Conservation (phyloP, 2,329 filamentous ascomycete genomes). For the Volutella citrinella region DNA sequence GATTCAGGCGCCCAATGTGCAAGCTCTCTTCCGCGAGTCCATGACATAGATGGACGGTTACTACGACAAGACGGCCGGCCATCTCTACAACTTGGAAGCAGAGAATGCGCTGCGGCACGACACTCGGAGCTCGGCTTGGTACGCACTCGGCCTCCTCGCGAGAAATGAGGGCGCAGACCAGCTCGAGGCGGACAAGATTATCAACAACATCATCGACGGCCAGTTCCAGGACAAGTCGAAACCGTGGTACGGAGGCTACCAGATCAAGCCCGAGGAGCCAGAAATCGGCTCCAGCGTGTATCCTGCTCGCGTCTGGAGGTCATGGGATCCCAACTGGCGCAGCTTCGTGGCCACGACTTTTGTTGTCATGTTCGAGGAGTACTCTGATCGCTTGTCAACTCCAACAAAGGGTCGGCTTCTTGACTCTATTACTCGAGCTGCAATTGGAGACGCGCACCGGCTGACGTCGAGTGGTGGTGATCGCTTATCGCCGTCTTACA, state of each 20-base stretch:
- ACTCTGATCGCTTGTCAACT: background rate
- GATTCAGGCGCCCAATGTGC: no score
- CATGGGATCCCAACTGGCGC: slow-evolving; percentile 13
- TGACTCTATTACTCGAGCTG: slow-evolving; percentile 8
- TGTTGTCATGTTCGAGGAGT: slow-evolving; percentile 13
- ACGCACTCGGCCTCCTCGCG: slow-evolving; percentile 11
- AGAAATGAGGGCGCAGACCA: slow-evolving; percentile 5
- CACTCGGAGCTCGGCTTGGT: slow-evolving; percentile 10
- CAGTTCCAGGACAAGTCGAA: slow-evolving; percentile 5
- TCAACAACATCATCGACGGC: slow-evolving; percentile 10
- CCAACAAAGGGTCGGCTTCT: slow-evolving; percentile 10
- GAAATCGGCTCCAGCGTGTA: slow-evolving; percentile 10
- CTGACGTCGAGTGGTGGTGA: slow-evolving; percentile 57
- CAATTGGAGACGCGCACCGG: slow-evolving; percentile 22
- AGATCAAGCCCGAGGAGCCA: slow-evolving; percentile 8
- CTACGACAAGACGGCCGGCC: slow-evolving; percentile 19
- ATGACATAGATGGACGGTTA: slow-evolving; percentile 14
- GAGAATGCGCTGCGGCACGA: slow-evolving; percentile 11
- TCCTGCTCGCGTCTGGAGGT: slow-evolving; percentile 8
- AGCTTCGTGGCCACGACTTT: slow-evolving; percentile 11
- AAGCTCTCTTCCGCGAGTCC: no score
- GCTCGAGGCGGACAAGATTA: slow-evolving; percentile 7
- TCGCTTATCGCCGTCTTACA: slow-evolving; percentile 59
- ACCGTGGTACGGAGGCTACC: slow-evolving; percentile 13
- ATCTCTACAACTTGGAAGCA: slow-evolving; percentile 9